These are phyloP conservation scores for Stenocarpella maydis DNA, from an alignment of 2,329 filamentous ascomycete genomes.

Conservation along the genomic window DNA sequence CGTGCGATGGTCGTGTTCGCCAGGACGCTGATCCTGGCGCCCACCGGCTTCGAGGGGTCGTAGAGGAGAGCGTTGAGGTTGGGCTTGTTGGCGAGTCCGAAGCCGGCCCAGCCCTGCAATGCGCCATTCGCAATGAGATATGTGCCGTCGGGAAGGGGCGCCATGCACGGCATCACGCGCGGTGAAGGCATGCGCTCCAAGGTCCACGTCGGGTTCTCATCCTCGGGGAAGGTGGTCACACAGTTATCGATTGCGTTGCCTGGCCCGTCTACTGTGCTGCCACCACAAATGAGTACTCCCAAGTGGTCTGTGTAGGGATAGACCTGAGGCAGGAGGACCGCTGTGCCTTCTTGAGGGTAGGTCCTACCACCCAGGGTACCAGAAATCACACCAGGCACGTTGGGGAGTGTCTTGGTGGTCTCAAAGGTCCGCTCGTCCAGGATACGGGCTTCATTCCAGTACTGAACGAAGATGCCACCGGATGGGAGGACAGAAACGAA, in stretches of 20 bases:
- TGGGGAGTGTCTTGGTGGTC: constrained; percentile 58
- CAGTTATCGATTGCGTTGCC: constrained; percentile 66
- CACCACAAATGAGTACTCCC: constrained; percentile 63
- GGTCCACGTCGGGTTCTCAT: constrained; percentile 56
- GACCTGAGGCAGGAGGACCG: constrained; percentile 61
- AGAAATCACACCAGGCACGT: constrained; percentile 63
- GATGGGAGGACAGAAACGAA: constrained; percentile 61
- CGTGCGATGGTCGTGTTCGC: constrained; percentile 63
- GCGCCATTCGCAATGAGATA: constrained; percentile 64
- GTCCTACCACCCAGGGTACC: constrained; percentile 60
- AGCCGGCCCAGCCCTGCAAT: constrained; percentile 60
- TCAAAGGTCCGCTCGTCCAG: constrained; percentile 60
- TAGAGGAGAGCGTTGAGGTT: constrained; percentile 64
- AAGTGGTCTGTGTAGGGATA: constrained; percentile 60
- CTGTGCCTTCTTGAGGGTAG: constrained; percentile 64
- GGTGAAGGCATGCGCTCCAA: constrained; percentile 67
- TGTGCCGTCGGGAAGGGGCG: constrained; percentile 63
- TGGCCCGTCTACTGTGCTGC: constrained; percentile 55
- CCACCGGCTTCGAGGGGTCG: constrained; percentile 57
- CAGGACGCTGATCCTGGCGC: constrained; percentile 60
- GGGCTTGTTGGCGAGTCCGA: constrained; percentile 54
- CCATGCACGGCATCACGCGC: constrained; percentile 63
- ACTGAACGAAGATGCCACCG: constrained; percentile 63
- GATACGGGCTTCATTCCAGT: constrained; percentile 67
- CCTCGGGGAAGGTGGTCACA: constrained; percentile 61